Base-by-base conservation (phyloP, 73 alveolate species). In the Symbiodinium natans region DNA sequence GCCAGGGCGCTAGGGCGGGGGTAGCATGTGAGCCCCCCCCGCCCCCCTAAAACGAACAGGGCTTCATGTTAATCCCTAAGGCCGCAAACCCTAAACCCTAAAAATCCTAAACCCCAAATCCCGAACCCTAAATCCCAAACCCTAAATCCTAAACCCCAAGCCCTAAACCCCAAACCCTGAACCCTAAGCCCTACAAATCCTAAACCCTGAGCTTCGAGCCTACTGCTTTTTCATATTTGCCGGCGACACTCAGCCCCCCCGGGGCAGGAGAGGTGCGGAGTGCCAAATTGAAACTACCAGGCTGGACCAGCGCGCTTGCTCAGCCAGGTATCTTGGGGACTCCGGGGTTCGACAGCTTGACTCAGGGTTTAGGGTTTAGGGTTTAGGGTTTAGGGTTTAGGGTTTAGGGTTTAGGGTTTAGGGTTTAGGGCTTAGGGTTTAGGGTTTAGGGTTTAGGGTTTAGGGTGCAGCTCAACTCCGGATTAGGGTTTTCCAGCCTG, bases 151-250 rank as follows among this genome's bases (percentile, higher is more conserved):
- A 56, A 56, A 56, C 31, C 74, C 74, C 15, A 21, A 56, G 15
- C 74, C 74, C 33, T 56, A 13, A 13, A 59, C 77, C 77, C 77
- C 23, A 59, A 59, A 59, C 77, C 77, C 38, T 17, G 8, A 59
- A 59, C 36, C 39, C 77, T 21, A 4, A 63, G 0, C 7, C 74
- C 74, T 56, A 2, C n/a, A n/a, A 63, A 19, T 34, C 77, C 77
- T 63, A 15, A 56, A 56, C 31, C 74, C 36, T 0, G 10, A 1
- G 8, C 36, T 8, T 27, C n/a, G 0, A n/a, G n/a, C n/a, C n/a
- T n/a, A n/a, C n/a, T n/a, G n/a, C n/a, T 63, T 63, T 63, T 63
- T 63, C 77, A 63, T 63, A 63, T 63, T 63, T 63, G 77, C 77
- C 77, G 34, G 77, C 34, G 77, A 27, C 77, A 63, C 77, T 63